phyloP scores from a whole-genome alignment of 495 filamentous ascomycete genomes.

The Cladorrhinum samala region DNA sequence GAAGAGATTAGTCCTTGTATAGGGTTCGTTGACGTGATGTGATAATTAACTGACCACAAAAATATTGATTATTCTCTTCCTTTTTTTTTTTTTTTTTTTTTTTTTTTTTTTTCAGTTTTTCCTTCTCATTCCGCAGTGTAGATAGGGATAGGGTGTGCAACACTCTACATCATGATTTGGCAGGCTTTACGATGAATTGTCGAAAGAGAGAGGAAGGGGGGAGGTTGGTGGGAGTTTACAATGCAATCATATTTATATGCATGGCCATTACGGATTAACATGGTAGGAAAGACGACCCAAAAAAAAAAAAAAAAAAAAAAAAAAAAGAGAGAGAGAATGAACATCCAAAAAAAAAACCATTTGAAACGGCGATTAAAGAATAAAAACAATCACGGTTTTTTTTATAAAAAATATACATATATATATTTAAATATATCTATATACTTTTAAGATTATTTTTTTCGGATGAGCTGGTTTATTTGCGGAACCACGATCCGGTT shows the following conservation, averaged over 20 bases:
- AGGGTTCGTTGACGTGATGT: no score
- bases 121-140: background rate
- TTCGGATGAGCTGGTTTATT: background rate
- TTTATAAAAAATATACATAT: no score
- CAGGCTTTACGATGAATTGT: background rate
- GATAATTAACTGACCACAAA: no score
- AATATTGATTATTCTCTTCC: background rate
- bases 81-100: slow-evolving; percentile 1
- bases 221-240: no score
- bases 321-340: background rate
- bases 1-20: no score
- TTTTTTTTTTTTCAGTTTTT: background rate
- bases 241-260: no score
- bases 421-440: slow-evolving; percentile 4
- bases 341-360: background rate
- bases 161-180: background rate
- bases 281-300: background rate
- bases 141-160: background rate
- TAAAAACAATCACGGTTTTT: no score
- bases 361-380: no score
- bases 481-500: background rate
- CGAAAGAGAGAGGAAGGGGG: no score
- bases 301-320: background rate
- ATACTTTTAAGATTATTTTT: background rate
- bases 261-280: no score